These are phyloP conservation scores for Termitomyces sp. DNA, from an alignment of 768 basidiomycete species.

Conservation along the genomic window DNA sequence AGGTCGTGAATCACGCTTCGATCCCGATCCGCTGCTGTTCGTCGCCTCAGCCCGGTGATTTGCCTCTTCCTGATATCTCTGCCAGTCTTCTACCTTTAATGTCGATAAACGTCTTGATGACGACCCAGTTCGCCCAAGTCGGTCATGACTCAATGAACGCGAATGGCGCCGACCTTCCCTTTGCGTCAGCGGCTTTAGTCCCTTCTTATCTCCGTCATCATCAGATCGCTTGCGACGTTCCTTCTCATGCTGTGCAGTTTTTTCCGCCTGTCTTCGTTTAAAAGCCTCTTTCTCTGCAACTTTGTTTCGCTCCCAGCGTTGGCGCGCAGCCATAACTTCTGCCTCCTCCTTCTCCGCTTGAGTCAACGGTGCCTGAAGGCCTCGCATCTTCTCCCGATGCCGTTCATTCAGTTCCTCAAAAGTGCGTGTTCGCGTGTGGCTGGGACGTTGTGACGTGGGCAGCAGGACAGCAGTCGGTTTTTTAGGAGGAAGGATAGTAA, in stretches of 20 bases:
- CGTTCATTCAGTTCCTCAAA: constrained; percentile 86
- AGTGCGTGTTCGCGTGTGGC: constrained; percentile 56
- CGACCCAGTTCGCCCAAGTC: constrained; percentile 39
- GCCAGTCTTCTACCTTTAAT: constrained; percentile 85
- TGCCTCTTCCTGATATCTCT: constrained; percentile 56
- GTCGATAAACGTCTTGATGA: constrained; percentile 64
- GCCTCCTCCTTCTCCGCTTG: constrained; percentile 74
- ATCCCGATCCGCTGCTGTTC: constrained; percentile 14
- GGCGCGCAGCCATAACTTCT: constrained; percentile 67
- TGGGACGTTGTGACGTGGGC: constrained; percentile 47
- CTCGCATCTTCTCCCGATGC: constrained; percentile 79
- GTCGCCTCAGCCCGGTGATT: constrained; percentile 6
- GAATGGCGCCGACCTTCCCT: constrained; percentile 39
- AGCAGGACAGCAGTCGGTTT: constrained; percentile 33
- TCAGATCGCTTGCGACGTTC: constrained; percentile 36
- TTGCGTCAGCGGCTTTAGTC: constrained; percentile 22
- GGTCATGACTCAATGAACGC: constrained; percentile 59
- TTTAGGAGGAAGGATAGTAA: constrained; percentile 44
- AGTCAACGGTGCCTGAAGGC: constrained; percentile 82
- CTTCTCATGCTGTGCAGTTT: constrained; percentile 50
- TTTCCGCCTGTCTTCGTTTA: constrained; percentile 67
- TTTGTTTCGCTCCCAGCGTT: constrained; percentile 80
- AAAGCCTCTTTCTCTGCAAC: constrained; percentile 72
- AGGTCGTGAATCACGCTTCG: constrained; percentile 31
- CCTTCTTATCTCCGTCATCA: constrained; percentile 31